phyloP scores from a whole-genome alignment of 768 basidiomycete species.

The Leccinum arenicola region DNA sequence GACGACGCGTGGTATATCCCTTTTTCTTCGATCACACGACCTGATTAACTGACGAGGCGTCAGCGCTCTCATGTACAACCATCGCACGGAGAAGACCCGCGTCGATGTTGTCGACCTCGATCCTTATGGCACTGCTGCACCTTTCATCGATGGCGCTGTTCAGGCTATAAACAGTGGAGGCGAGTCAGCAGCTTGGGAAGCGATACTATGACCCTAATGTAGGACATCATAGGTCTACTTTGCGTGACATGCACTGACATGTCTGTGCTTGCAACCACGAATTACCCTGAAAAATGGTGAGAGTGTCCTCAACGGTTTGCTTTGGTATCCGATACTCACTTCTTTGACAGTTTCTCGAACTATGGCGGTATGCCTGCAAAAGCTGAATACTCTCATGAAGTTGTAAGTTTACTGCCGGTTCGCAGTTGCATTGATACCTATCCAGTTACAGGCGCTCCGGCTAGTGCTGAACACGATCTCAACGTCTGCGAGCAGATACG shows the following conservation, averaged over 20 bases:
- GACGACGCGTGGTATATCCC: constrained; percentile 85
- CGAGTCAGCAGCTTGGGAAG: constrained; percentile 29
- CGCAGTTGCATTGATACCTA: constrained; percentile 1
- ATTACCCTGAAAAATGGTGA: constrained; percentile 97
- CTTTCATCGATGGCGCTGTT: constrained; percentile 93
- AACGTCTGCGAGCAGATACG: constrained; percentile 87
- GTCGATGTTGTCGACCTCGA: constrained; percentile 98
- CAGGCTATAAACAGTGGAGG: constrained; percentile 89
- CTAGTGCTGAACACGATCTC: constrained; percentile 86
- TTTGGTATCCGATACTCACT: neutral
- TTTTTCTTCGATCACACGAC: neutral
- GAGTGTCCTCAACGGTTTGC: neutral
- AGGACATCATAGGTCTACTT: constrained; percentile 56
- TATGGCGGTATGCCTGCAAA: constrained; percentile 91
- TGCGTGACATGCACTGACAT: constrained; percentile 97
- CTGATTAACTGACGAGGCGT: neutral
- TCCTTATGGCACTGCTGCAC: constrained; percentile 96
- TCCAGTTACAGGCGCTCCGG: constrained; percentile 68
- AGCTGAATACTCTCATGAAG: constrained; percentile 95
- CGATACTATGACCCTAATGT: neutral
- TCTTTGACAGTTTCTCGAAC: constrained; percentile 71
- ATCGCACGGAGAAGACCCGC: constrained; percentile 65
- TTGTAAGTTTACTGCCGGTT: constrained; percentile 44
- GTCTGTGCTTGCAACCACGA: constrained; percentile 87
- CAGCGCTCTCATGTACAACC: constrained; percentile 88